Conservation (phyloP, 345 rosid genomes). For the Bretschneidera sinensis region DNA sequence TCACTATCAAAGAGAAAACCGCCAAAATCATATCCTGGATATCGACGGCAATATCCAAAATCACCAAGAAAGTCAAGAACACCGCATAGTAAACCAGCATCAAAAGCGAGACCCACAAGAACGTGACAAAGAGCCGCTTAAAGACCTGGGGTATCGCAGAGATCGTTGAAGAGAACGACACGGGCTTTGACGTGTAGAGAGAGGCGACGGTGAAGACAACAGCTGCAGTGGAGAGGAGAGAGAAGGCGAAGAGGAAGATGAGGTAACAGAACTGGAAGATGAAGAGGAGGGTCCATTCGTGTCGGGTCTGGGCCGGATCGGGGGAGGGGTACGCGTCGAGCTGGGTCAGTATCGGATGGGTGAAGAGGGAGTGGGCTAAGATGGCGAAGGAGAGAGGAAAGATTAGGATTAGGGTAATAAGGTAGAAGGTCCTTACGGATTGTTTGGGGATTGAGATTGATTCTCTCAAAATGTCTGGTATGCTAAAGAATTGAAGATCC, state of each 20-base stretch:
- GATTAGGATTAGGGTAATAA: conserved; percentile 59
- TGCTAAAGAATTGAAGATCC: conserved; percentile 65
- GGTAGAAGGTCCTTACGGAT: conserved; percentile 62
- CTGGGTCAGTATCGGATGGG: conserved; percentile 49
- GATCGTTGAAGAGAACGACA: conserved; percentile 73
- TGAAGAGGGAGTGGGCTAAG: conserved; percentile 78
- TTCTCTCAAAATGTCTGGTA: conserved; percentile 48
- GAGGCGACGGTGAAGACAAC: conserved; percentile 97
- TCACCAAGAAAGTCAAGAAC: conserved; percentile 43
- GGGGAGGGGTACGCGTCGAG: conserved; percentile 35
- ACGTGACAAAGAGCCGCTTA: conserved; percentile 75
- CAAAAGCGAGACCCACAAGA: conserved; percentile 70
- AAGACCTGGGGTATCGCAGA: conserved; percentile 82
- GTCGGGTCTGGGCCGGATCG: conserved; percentile 45
- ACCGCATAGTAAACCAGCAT: conserved; percentile 66
- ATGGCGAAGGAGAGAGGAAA: conserved; percentile 86
- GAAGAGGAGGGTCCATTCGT: conserved; percentile 69
- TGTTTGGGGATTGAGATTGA: conserved; percentile 61
- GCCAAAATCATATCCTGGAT: conserved; percentile 35
- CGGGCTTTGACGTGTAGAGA: conserved; percentile 77
- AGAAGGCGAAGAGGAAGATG: conserved; percentile 90
- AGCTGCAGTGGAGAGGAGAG: conserved; percentile 95
- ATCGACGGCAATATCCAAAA: conserved; percentile 58
- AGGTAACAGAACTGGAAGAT: conserved; percentile 72
- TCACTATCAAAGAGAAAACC: conserved; percentile 37